Percentiles rank a stretch among this genome's conserved stretches.
These are phyloP conservation scores for Lentinula sp. DNA, from an alignment of 768 basidiomycete species.

Conservation along the genomic window DNA sequence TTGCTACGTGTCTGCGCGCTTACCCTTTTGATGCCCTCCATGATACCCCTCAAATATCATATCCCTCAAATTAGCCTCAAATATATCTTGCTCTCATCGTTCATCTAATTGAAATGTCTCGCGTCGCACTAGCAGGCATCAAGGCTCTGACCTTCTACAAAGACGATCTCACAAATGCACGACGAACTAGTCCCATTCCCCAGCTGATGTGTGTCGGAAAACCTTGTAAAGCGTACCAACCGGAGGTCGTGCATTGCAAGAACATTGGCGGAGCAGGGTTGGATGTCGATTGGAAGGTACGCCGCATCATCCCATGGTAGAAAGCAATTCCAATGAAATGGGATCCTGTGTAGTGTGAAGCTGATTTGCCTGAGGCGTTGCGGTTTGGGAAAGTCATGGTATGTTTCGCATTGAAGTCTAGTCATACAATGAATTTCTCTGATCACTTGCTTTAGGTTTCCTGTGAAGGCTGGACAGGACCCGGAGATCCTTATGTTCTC, in stretches of 20 bases:
- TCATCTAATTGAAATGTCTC: conserved; percentile 43
- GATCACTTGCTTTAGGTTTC: conserved; percentile 34
- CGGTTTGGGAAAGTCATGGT: conserved; percentile 79
- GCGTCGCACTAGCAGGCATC: conserved; percentile 67
- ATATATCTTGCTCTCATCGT: neutral
- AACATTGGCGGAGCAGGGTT: conserved; percentile 73
- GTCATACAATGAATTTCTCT: neutral
- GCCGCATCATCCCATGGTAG: conserved; percentile 12
- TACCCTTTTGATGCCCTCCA: neutral
- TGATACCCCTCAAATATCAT: neutral
- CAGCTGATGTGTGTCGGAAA: conserved; percentile 81
- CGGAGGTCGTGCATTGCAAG: conserved; percentile 80
- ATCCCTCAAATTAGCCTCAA: neutral
- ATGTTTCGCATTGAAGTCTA: neutral
- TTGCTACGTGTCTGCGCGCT: neutral
- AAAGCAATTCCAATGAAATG: neutral
- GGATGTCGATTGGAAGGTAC: conserved; percentile 89
- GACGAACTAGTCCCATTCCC: conserved; percentile 62
- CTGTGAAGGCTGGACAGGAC: conserved; percentile 85
- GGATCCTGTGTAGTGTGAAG: conserved; percentile 83
- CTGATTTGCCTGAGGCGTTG: conserved; percentile 78
- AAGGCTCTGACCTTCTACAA: conserved; percentile 76
- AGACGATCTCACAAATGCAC: conserved; percentile 53
- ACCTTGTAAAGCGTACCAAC: conserved; percentile 70
- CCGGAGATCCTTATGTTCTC: conserved; percentile 80